Evolutionary conservation across 495 filamentous ascomycete species (phyloP).

Genomic region (Annulohypoxylon nitens): DNA sequence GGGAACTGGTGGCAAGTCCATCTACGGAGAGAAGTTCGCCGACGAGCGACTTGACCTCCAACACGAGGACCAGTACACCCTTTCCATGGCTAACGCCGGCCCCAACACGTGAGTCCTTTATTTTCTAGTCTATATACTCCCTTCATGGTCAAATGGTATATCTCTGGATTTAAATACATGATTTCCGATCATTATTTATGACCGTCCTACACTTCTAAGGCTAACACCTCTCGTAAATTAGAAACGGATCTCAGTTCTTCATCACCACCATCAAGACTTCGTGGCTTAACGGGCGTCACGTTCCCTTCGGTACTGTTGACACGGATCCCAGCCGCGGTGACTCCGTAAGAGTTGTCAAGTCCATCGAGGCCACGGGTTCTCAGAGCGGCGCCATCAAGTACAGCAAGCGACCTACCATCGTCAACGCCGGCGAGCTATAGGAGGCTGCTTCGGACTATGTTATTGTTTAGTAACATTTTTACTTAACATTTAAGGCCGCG

Average conservation of each 20-base stretch:
- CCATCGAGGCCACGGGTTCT: slow-evolving; percentile 79
- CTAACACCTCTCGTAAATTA: slow-evolving; percentile 46
- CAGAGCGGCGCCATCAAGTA: slow-evolving; percentile 72
- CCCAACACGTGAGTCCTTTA: slow-evolving; percentile 74
- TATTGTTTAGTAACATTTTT: slow-evolving; percentile 40
- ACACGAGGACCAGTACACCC: slow-evolving; percentile 73
- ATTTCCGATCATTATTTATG: slow-evolving; percentile 21
- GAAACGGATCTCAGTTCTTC: slow-evolving; percentile 85
- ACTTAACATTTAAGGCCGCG: slow-evolving; percentile 32
- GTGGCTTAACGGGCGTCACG: slow-evolving; percentile 84
- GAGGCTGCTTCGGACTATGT: background rate
- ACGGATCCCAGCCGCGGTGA: slow-evolving; percentile 60
- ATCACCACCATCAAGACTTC: slow-evolving; percentile 77
- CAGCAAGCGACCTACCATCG: slow-evolving; percentile 75
- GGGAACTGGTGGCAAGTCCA: slow-evolving; percentile 88
- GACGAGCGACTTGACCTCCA: slow-evolving; percentile 82
- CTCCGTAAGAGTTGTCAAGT: slow-evolving; percentile 75
- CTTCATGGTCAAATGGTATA: background rate
- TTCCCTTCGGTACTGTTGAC: slow-evolving; percentile 73
- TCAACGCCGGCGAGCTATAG: slow-evolving; percentile 69
- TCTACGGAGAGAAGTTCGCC: slow-evolving; percentile 87
- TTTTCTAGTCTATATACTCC: background rate
- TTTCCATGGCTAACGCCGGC: slow-evolving; percentile 89
- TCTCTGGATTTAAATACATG: slow-evolving; percentile 21
- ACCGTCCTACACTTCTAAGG: background rate